A percentile compares a stretch with the other conserved stretches of the same genome.
Conservation (phyloP, 306 rosid species). For the Corylus heterophylla region DNA sequence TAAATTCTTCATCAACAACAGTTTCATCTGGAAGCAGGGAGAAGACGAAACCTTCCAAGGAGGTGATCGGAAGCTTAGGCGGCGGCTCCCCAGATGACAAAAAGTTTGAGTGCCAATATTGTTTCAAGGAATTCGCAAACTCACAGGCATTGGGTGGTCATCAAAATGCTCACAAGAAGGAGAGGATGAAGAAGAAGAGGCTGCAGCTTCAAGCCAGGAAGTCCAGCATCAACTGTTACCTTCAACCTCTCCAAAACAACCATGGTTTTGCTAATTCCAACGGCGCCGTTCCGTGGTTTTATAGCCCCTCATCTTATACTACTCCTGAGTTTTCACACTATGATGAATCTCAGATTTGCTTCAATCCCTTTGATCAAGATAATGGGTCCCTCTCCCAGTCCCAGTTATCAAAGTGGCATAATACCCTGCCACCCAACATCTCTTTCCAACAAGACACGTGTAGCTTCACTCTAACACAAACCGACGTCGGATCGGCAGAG, state of each 20-base stretch:
- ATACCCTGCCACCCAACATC: constrained; percentile 27
- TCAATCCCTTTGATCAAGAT: constrained; percentile 49
- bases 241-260: constrained; percentile 60
- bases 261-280: constrained; percentile 36
- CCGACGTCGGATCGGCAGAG: constrained; percentile 15
- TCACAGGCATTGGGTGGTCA: constrained; percentile 98
- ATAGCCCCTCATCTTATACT: constrained; percentile 56
- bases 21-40: constrained; percentile 34
- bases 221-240: constrained; percentile 68
- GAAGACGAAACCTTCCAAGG: constrained; percentile 30
- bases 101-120: constrained; percentile 85
- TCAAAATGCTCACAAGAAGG: constrained; percentile 97
- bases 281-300: constrained; percentile 56
- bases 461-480: constrained; percentile 52
- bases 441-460: constrained; percentile 37
- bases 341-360: constrained; percentile 70
- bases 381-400: constrained; percentile 1
- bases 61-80: constrained; percentile 20
- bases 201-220: constrained; percentile 85
- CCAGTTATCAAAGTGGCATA: constrained; percentile 45
- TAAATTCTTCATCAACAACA: constrained; percentile 65
- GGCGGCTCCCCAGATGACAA: constrained; percentile 32
- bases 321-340: constrained; percentile 29
- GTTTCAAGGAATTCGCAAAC: constrained; percentile 82
- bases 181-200: constrained; percentile 91